Evolutionary conservation across 2,329 filamentous ascomycete genomes (phyloP), one percentile per base, ranked within the genome.

Genomic region (Monosporascus ibericus): DNA sequence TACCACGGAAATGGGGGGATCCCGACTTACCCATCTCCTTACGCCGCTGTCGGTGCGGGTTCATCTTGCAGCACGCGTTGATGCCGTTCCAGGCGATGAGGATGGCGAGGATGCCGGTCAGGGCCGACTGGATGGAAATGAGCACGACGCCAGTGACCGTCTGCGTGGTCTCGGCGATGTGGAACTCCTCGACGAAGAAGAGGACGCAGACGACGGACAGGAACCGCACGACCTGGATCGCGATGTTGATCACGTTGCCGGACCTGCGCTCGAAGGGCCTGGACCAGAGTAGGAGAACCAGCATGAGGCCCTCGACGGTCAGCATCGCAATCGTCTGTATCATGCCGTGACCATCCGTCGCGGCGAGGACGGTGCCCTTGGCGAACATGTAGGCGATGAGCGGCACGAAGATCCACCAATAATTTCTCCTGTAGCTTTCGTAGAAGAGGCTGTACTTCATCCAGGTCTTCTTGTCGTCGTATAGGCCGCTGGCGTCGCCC

Each of bases 381-480:
- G 84, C 86, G 65, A 96, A 91, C 76, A 92, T 88, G 76, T 97
- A 97, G 58, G 91, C 55, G 64, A 97, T 96, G 55, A 81, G 77
- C 0, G 94, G 94, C 15, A 97, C 80, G 67, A 99, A 97, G 24
- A 96, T 73, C 92, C 92, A 97, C 94, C 94, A 99, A 75, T 92
- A 96, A 62, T 86, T 84, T 71, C 88, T 90, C 75, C 90, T 91
- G 78, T 96, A 97, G 62, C 86, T 87, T 65, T 97, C 94, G 75
- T 99, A 99, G 74, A 99, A 97, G 56, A 96, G 79, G 64, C 89
- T 94, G 79, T 99, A 99, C 75, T 94, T 95, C 68, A 90, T 80
- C 92, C 94, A 96, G 40, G 87, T 85, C 53, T 87, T 82, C 76
- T 94, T 95, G 72, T 97, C 81, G 55, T 96, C 88, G 70, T 91